A percentile compares a stretch with the other conserved stretches of the same genome.
phyloP scores from a whole-genome alignment of 208 protist genomes.

The Acanthamoeba sp. region DNA sequence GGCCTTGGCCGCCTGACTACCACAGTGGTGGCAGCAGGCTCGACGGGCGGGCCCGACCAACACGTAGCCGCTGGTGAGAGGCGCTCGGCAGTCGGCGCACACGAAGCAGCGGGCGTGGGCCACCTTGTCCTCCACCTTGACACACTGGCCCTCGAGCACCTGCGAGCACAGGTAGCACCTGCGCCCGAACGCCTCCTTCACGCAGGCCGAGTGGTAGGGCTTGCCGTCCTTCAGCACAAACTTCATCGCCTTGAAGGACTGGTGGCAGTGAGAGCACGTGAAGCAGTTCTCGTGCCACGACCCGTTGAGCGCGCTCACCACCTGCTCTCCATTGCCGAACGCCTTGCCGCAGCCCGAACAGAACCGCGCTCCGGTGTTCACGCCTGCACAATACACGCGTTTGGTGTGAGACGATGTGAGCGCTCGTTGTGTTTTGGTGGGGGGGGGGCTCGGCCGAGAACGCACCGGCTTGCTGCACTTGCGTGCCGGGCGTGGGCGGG shows the following conservation, averaged over 20 bases:
- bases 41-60: background rate
- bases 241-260: conserved; percentile 58
- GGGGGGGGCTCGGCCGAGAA: background rate
- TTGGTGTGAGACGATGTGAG: background rate
- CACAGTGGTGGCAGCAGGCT: conserved; percentile 31
- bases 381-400: background rate
- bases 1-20: background rate
- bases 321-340: conserved; percentile 32
- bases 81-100: conserved; percentile 43
- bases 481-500: conserved; percentile 18
- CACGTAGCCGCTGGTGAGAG: conserved; percentile 22
- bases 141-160: conserved; percentile 59
- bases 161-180: conserved; percentile 55
- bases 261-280: conserved; percentile 9
- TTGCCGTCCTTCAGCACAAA: conserved; percentile 46
- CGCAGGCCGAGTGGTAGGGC: conserved; percentile 55
- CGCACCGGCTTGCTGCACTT: conserved; percentile 18
- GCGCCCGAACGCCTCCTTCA: conserved; percentile 45
- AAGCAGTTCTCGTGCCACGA: conserved; percentile 57
- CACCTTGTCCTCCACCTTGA: conserved; percentile 51
- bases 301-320: conserved; percentile 12
- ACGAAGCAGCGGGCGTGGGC: conserved; percentile 51
- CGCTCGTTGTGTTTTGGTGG: too few species aligned
- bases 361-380: background rate
- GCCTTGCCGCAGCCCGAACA: conserved; percentile 44